phyloP scores from a whole-genome alignment of 1,139 yeast species.

The Blastobotrys arbuscula region DNA sequence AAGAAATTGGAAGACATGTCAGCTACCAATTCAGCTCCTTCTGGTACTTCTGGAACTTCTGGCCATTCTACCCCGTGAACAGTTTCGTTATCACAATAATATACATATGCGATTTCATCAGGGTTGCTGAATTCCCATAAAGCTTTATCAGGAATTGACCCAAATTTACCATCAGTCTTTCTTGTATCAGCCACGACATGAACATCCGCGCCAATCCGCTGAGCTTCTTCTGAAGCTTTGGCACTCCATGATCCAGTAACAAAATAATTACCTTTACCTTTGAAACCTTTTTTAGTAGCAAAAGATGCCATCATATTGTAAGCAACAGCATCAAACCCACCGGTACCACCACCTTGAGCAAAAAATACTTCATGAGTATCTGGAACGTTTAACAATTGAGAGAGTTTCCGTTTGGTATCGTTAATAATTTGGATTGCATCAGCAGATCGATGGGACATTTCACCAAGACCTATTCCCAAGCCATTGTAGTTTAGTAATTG shows the following conservation, averaged over 20 bases:
- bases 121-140: constrained; percentile 50
- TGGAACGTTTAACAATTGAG: constrained; percentile 64
- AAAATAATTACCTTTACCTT: constrained; percentile 80
- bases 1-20: constrained; percentile 93
- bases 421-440: constrained; percentile 76
- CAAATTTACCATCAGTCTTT: constrained; percentile 49
- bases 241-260: constrained; percentile 93
- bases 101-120: constrained; percentile 69
- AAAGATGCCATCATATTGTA: constrained; percentile 74
- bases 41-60: constrained; percentile 48
- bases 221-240: constrained; percentile 81
- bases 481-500: constrained; percentile 69
- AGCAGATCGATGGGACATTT: constrained; percentile 87
- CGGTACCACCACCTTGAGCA: constrained; percentile 97
- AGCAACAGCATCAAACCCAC: constrained; percentile 84
- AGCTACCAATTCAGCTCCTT: constrained; percentile 73
- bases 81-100: constrained; percentile 93
- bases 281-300: constrained; percentile 54
- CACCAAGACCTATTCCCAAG: constrained; percentile 83
- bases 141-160: constrained; percentile 60
- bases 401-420: constrained; percentile 63
- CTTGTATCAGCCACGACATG: constrained; percentile 66
- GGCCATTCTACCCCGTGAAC: constrained; percentile 90
- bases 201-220: constrained; percentile 64
- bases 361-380: constrained; percentile 91